Evolutionary conservation across 2,329 filamentous ascomycete genomes (phyloP).

Genomic region (Ceratocystis diversiconidia): DNA sequence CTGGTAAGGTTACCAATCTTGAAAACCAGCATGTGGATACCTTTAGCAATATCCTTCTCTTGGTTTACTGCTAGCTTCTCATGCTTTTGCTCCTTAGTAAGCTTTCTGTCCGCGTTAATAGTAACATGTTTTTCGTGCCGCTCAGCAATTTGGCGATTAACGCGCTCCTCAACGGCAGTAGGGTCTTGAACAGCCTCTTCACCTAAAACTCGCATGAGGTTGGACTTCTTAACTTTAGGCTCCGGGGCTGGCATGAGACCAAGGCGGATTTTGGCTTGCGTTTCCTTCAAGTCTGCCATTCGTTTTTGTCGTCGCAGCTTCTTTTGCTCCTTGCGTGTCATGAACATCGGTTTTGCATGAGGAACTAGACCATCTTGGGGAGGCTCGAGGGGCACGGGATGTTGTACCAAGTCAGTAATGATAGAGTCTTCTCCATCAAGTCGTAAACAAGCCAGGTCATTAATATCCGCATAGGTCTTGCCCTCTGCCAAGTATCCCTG

Average conservation of each 20-base stretch:
- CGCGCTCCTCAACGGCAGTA: constrained; percentile 86
- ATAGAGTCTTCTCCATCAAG: constrained; percentile 69
- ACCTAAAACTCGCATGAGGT: constrained; percentile 92
- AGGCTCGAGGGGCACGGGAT: constrained; percentile 79
- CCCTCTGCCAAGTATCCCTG: constrained; percentile 65
- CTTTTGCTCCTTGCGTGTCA: constrained; percentile 80
- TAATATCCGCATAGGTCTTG: constrained; percentile 57
- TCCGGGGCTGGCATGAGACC: constrained; percentile 80
- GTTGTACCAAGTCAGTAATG: constrained; percentile 81
- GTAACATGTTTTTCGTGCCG: constrained; percentile 64
- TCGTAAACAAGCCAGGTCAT: constrained; percentile 52
- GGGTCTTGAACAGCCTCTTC: constrained; percentile 82
- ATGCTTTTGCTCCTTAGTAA: constrained; percentile 74
- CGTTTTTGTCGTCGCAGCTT: constrained; percentile 81
- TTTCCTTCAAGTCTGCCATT: constrained; percentile 87
- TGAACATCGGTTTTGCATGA: constrained; percentile 73
- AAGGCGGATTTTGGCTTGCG: constrained; percentile 87
- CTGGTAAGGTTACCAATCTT: constrained; percentile 81
- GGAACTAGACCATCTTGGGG: constrained; percentile 77
- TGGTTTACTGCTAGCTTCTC: constrained; percentile 76
- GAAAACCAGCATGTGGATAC: constrained; percentile 76
- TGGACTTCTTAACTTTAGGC: constrained; percentile 93
- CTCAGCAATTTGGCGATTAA: constrained; percentile 84
- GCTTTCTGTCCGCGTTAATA: constrained; percentile 68
- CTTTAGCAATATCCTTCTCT: constrained; percentile 74